Base-by-base conservation (phyloP, 2,329 filamentous ascomycete genomes). In the Penicillium oxalicum region DNA sequence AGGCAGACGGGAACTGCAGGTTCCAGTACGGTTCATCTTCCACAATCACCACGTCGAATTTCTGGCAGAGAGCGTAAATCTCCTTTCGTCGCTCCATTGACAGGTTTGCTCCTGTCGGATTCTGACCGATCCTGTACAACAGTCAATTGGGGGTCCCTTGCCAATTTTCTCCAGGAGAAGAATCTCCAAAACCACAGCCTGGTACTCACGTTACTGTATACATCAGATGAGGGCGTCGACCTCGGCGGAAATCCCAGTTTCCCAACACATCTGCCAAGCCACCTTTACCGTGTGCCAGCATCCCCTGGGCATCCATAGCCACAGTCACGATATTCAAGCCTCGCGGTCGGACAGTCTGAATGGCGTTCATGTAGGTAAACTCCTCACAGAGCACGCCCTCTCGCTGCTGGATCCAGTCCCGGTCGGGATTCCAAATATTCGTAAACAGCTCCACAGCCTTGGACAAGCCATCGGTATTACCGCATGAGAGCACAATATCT, bases 21-120 rank as follows among this genome's bases (percentile, higher is more conserved):
- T 93, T 91, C 88, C 89, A 96, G 73, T 96, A 96, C 5, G 91
- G 91, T 54, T 96, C 91, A 61, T 97, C 91, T 69, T 97, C 91
- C 53, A 94, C 73, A 56, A 96, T 95, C 61, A 96, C 80, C 54
- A 96, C 80, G 67, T 96, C 90, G 71, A 88, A 95, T 64, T 85
- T 80, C 65, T 83, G 83, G 70, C 87, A 93, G 11, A 96, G 66
- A 13, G 78, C 80, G 64, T 96, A 96, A 27, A 96, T 78, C 44
- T 90, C 83, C 60, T 81, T 86, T 47, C 88, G 81, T 36, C 91
- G 82, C 60, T 84, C 72, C 8, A 93, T 66, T 2, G 86, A 84
- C 2, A 94, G 75, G 2, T 87, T 82, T 29, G 86, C 83, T 28
- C 87, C 84, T 0, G 89, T 94, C 2, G 90, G 91, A 65, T 95